Base-by-base conservation (phyloP, 83 land plant species). In the Picea abies region DNA sequence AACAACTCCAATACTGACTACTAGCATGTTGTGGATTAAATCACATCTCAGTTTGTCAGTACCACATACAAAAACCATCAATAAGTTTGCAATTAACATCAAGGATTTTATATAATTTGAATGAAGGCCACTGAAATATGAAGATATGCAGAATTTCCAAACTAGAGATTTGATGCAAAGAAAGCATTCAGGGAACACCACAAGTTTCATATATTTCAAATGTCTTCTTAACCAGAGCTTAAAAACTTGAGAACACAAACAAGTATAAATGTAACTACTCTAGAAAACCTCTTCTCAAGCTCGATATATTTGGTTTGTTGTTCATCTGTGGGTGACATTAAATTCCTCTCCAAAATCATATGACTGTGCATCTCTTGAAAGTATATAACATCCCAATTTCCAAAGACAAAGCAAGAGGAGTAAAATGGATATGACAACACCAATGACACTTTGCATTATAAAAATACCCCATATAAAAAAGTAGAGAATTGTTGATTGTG, bases 31-130 rank as follows among this genome's bases (percentile, higher is more conserved):
- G 79, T 85, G 80, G 84, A 97, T 90, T 37, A 95, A 83, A 80
- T 95, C 96, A 73, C 92, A 95, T 79, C 91, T 89, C 65, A 87
- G 63, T 80, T 85, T 93, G 88, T 97, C 98, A 52, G 92, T 95
- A 19, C 92, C 93, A 81, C 92, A 90, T 9, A 90, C 25, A 81
- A 95, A 96, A 77, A 89, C 98, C 93, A 95, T 87, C 14, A 93
- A 56, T 78, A 92, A 95, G 35, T 94, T 93, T 56, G 98, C 99
- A 87, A 97, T 95, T 32, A 96, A 96, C 96, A 95, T 97, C 71
- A 95, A 82, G 76, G 99, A 97, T 86, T 97, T 97, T 15, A 97
- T 90, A 97, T n/a, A n/a, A 97, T 97, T 83, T 97, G 99, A 49
- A 95, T 95, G 84, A 97, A 97, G 60, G 99, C 96, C 60, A 97